These are phyloP conservation scores for Kalmusia sp. DNA, from an alignment of 2,329 filamentous ascomycete species.

Conservation along the genomic window DNA sequence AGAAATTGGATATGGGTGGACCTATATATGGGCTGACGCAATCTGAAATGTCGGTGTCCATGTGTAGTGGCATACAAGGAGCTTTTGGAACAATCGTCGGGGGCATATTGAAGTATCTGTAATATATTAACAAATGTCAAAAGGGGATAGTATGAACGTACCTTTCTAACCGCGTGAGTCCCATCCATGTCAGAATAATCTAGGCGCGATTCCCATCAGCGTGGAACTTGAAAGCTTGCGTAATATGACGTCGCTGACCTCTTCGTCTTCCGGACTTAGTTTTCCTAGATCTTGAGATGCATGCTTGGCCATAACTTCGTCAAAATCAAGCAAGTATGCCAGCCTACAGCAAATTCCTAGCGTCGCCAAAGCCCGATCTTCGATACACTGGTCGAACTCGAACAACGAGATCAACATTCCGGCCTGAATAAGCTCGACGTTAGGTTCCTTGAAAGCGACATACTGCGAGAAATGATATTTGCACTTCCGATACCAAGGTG, in stretches of 20 bases:
- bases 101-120: conserved; percentile 24
- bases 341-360: conserved; percentile 21
- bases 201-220: conserved; percentile 5
- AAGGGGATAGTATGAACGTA: background rate
- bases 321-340: conserved; percentile 16
- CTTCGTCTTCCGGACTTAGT: conserved; percentile 13
- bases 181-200: conserved; percentile 9
- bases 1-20: conserved; percentile 7
- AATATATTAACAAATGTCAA: background rate
- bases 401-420: conserved; percentile 25
- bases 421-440: conserved; percentile 18
- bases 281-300: conserved; percentile 2
- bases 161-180: conserved; percentile 4
- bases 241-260: conserved; percentile 15
- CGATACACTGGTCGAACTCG: conserved; percentile 21
- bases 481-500: conserved; percentile 22
- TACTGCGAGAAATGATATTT: conserved; percentile 22
- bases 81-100: conserved; percentile 16
- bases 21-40: background rate
- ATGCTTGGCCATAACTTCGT: conserved; percentile 11
- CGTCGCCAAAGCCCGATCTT: conserved; percentile 18
- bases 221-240: conserved; percentile 10
- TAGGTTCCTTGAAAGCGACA: conserved; percentile 16
- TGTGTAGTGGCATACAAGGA: conserved; percentile 11
- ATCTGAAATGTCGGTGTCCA: background rate